Conservation (phyloP, 257 asterid genomes). For the Solanum clarkiae region DNA sequence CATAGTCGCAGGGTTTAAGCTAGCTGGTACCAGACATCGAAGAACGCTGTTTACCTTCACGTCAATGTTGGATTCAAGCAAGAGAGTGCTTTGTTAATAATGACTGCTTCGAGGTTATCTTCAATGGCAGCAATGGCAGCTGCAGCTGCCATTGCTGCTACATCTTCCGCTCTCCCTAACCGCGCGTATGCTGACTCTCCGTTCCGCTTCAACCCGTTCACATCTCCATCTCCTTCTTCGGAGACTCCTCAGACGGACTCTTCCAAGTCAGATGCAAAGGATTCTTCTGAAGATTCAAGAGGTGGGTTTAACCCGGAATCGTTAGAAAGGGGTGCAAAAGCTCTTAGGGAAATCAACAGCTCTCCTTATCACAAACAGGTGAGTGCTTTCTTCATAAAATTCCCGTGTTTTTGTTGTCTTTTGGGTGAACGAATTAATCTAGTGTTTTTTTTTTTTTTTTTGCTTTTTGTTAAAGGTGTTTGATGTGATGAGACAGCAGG, state of each 20-base stretch:
- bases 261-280: slow-evolving; percentile 30
- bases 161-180: slow-evolving; percentile 23
- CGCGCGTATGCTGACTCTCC: slow-evolving; percentile 28
- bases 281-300: slow-evolving; percentile 51
- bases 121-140: slow-evolving; percentile 37
- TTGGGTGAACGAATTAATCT: neutral
- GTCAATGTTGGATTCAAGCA: neutral
- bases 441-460: neutral
- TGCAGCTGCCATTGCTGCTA: slow-evolving; percentile 26
- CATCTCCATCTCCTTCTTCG: slow-evolving; percentile 21
- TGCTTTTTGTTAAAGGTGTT: slow-evolving; percentile 38
- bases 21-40: neutral
- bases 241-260: slow-evolving; percentile 16
- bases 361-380: slow-evolving; percentile 48
- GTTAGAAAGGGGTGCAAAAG: slow-evolving; percentile 75
- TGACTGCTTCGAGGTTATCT: slow-evolving; percentile 39
- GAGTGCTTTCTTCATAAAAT: neutral
- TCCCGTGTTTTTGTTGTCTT: neutral
- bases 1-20: neutral
- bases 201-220: slow-evolving; percentile 46
- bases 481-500: slow-evolving; percentile 88
- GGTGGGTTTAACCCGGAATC: slow-evolving; percentile 69
- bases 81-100: neutral
- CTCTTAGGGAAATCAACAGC: slow-evolving; percentile 70
- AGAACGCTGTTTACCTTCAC: neutral